Evolutionary conservation across 1,139 yeast species (phyloP), one percentile per base, ranked within the genome.

Genomic region (Magnusiomyces paraingens): DNA sequence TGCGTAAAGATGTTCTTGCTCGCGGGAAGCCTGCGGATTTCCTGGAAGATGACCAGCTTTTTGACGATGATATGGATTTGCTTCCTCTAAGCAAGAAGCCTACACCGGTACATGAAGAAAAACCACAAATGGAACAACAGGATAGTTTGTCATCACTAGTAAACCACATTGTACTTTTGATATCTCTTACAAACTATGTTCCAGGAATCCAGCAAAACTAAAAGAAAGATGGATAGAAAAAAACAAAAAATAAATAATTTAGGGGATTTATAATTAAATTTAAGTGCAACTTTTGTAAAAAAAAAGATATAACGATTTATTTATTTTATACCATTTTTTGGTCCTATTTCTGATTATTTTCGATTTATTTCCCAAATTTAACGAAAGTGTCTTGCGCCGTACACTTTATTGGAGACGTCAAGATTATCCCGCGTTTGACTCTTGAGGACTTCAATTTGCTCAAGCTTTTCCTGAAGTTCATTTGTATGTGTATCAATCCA

Each of bases 401-500:
- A 54, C 10, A 39, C 44, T 26, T 46, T 50, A 17, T 51, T 48
- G 21, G 61, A 47, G 5, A 52, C 46, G 22, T 59, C 60, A 20
- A 61, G 48, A 29, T 57, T 56, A 8, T 57, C 59, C 22, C 59
- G 57, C 11, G 64, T 57, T 49, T 61, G 60, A n/a, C 55, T 55
- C 53, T 66, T 69, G 44, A 64, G 50, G 42, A 54, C 51, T 40
- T 64, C 65, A 49, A 70, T 65, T 45, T 64, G 73, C 21, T 74
- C 75, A 58, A 93, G 70, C 70, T 87, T 86, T 45, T 80, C 79
- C 66, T 85, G 87, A 64, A 93, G 75, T 41, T 75, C 74, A 20
- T 78, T 77, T 56, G 95, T 89, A 57, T 83, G 80, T 57, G 78
- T 78, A 64, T 93, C 96, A 56, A 93, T 81, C 76, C 93, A 91